These are phyloP conservation scores for Quercus phellos DNA, from an alignment of 331 rosid genomes.

Conservation along the genomic window DNA sequence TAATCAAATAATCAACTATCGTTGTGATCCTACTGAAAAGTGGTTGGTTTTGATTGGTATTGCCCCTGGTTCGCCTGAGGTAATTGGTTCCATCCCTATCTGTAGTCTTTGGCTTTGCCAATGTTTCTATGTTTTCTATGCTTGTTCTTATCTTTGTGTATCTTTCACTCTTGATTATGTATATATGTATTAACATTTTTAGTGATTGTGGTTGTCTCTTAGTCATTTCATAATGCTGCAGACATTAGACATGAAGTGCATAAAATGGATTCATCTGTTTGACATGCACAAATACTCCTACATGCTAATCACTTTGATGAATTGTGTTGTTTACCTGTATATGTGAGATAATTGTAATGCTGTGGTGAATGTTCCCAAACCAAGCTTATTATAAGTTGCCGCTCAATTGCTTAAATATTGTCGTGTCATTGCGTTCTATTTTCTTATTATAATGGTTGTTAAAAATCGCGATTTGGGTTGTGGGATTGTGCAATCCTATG, in stretches of 20 bases:
- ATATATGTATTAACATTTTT: neutral
- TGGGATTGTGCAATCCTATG: no score
- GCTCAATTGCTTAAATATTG: neutral
- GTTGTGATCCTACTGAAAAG: slow-evolving; percentile 93
- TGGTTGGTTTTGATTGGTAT: slow-evolving; percentile 99
- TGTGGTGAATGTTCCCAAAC: neutral
- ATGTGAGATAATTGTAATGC: neutral
- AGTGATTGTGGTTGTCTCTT: neutral
- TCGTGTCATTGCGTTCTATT: neutral
- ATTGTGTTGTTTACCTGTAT: neutral
- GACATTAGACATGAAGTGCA: neutral
- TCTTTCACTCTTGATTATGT: neutral
- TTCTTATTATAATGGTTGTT: neutral
- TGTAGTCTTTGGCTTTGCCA: neutral
- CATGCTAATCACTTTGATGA: neutral
- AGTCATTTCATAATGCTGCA: neutral
- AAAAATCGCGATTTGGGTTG: no score
- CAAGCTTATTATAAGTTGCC: neutral
- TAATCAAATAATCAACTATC: slow-evolving; percentile 94
- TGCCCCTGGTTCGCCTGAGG: slow-evolving; percentile 99
- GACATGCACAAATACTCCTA: neutral
- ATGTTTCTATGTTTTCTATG: neutral
- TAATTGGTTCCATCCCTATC: neutral
- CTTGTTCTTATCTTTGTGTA: neutral
- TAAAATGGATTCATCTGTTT: neutral